These are phyloP conservation scores for Pedinophyceae sp. DNA, from an alignment of 139 green algal genomes.

Conservation along the genomic window DNA sequence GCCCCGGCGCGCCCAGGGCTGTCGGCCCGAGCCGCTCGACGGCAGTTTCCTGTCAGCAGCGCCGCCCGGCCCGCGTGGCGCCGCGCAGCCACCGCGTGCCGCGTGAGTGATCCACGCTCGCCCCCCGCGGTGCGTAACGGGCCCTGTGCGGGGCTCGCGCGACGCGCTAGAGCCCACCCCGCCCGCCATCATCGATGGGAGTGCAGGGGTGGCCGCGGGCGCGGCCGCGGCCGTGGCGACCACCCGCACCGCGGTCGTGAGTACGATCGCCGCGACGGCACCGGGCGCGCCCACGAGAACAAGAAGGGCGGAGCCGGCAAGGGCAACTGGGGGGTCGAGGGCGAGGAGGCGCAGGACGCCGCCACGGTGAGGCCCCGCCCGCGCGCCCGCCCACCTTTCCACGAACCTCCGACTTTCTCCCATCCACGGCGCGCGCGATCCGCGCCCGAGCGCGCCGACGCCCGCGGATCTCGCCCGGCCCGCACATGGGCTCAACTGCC, in stretches of 20 bases:
- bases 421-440: no score
- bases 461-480: not conserved
- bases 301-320: constrained; percentile 57
- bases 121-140: no score
- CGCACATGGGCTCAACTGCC: not conserved
- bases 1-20: no score
- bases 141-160: no score
- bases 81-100: no score
- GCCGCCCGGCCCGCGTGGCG: no score
- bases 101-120: no score
- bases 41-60: no score
- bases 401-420: not conserved
- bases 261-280: constrained; percentile 66
- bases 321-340: constrained; percentile 64
- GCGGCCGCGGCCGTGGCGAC: constrained; percentile 6
- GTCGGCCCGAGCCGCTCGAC: no score
- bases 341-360: constrained; percentile 18
- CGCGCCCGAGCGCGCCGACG: not conserved
- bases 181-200: no score
- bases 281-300: constrained; percentile 59
- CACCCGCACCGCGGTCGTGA: constrained; percentile 30
- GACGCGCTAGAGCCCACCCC: no score
- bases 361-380: not conserved
- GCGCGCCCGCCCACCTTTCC: not conserved
- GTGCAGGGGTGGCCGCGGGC: no score